A percentile compares a stretch with the other conserved stretches of the same genome.
These are phyloP conservation scores for Solanum hybrid DNA, from an alignment of 305 asterid genomes.

Conservation along the genomic window DNA sequence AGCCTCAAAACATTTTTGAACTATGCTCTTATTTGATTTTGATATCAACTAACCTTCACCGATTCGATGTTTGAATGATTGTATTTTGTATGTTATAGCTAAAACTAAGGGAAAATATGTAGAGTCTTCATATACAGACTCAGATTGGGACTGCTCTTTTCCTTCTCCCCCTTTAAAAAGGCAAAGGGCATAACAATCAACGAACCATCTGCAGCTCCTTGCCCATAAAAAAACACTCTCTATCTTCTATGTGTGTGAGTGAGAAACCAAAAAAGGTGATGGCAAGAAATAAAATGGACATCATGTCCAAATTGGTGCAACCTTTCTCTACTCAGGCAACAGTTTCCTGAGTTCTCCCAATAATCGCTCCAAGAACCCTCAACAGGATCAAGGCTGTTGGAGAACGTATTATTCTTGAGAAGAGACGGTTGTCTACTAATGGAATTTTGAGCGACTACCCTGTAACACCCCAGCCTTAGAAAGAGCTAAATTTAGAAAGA, in stretches of 20 bases:
- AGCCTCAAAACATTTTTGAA: not conserved
- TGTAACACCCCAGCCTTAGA: not conserved
- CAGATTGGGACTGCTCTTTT: not conserved
- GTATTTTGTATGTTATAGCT: not conserved
- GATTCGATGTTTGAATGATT: not conserved
- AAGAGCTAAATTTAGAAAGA: no score
- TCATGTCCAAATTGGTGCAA: not conserved
- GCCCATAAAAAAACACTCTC: not conserved
- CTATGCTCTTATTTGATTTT: not conserved
- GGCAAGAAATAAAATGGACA: not conserved
- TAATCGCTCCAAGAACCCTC: not conserved
- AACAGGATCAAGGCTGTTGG: not conserved
- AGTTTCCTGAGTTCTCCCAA: not conserved
- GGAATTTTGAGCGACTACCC: not conserved
- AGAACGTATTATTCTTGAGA: not conserved
- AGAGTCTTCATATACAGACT: not conserved
- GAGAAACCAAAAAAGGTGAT: not conserved
- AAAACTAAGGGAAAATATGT: not conserved
- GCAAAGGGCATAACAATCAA: not conserved
- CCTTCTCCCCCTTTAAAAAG: not conserved
- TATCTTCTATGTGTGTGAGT: not conserved
- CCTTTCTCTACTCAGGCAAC: not conserved
- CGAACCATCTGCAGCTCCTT: not conserved
- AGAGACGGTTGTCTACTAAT: not conserved
- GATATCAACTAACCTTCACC: not conserved